Evolutionary conservation across 768 basidiomycete species (phyloP).

Genomic region (Leccinum ochraceum): DNA sequence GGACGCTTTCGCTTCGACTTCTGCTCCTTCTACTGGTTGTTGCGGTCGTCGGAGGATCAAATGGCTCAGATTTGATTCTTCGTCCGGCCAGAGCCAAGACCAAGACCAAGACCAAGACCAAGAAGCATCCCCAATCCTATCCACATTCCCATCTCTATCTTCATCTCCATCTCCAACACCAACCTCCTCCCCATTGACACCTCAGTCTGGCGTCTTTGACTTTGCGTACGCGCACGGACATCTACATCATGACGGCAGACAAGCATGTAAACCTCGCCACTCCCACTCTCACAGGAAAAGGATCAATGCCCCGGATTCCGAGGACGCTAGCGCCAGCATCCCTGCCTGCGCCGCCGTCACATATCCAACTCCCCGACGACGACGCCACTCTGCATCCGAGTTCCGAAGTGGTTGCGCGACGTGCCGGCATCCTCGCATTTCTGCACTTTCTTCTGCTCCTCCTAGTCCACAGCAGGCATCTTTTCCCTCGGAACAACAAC

Average conservation of each 20-base stretch:
- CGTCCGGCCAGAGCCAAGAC: slow-evolving; percentile 4
- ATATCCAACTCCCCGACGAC: neutral
- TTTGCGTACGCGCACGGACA: neutral
- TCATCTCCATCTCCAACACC: neutral
- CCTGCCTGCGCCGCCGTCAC: neutral
- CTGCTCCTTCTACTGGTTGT: neutral
- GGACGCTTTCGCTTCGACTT: neutral
- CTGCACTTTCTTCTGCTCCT: slow-evolving; percentile 13
- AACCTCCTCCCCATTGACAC: neutral
- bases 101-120: neutral
- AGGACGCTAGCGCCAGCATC: slow-evolving; percentile 9
- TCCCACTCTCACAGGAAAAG: neutral
- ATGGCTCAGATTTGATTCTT: slow-evolving; percentile 17
- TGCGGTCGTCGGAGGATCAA: slow-evolving; percentile 16
- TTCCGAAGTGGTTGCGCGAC: slow-evolving; percentile 33
- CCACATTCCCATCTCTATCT: neutral
- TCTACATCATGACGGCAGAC: neutral
- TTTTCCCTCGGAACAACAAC: neutral
- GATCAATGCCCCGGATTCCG: slow-evolving; percentile 15
- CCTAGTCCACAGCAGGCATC: slow-evolving; percentile 8
- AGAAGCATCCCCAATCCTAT: neutral
- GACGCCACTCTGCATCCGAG: slow-evolving; percentile 12
- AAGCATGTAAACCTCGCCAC: neutral
- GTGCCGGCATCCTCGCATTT: slow-evolving; percentile 25
- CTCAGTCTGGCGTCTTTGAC: slow-evolving; percentile 8